Evolutionary conservation across 805 yeast genomes (phyloP).

Genomic region (Saccharomycopsis sp.): DNA sequence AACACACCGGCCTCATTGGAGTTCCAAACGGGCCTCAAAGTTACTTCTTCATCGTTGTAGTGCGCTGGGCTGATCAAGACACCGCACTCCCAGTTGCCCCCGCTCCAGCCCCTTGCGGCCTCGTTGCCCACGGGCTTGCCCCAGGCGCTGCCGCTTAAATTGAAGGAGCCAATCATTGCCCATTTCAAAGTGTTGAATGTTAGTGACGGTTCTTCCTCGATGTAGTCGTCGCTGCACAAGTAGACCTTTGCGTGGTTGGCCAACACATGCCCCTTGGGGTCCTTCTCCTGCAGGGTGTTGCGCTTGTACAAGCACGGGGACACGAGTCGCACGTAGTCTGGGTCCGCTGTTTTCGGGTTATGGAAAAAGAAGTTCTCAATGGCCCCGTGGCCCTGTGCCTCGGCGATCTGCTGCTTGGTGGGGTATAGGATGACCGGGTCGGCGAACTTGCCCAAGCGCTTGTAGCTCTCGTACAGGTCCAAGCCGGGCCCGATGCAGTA

Average conservation of each 20-base stretch:
- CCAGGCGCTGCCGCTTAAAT: constrained; percentile 20
- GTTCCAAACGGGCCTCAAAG: constrained; percentile 17
- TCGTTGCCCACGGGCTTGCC: constrained; percentile 9
- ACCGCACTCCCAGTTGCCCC: constrained; percentile 20
- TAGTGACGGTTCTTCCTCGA: neutral
- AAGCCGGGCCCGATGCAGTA: no score
- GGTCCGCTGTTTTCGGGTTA: constrained; percentile 2
- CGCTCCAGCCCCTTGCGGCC: neutral
- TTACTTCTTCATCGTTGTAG: constrained; percentile 7
- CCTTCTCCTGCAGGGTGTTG: constrained; percentile 10
- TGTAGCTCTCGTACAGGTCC: neutral
- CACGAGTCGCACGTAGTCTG: constrained; percentile 6
- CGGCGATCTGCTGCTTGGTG: constrained; percentile 8
- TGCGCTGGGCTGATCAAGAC: constrained; percentile 16
- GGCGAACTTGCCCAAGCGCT: neutral
- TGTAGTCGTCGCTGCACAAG: constrained; percentile 6
- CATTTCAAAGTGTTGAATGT: constrained; percentile 13
- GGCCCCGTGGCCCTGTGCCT: constrained; percentile 9
- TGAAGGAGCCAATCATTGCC: constrained; percentile 18
- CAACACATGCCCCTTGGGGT: neutral
- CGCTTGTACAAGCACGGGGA: constrained; percentile 10
- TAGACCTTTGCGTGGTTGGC: constrained; percentile 19
- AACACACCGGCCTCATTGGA: constrained; percentile 1
- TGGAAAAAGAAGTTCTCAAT: constrained; percentile 8
- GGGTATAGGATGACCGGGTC: constrained; percentile 18